Conservation (phyloP, 2,329 filamentous ascomycete species). For the Pseudocercospora fijiensis region DNA sequence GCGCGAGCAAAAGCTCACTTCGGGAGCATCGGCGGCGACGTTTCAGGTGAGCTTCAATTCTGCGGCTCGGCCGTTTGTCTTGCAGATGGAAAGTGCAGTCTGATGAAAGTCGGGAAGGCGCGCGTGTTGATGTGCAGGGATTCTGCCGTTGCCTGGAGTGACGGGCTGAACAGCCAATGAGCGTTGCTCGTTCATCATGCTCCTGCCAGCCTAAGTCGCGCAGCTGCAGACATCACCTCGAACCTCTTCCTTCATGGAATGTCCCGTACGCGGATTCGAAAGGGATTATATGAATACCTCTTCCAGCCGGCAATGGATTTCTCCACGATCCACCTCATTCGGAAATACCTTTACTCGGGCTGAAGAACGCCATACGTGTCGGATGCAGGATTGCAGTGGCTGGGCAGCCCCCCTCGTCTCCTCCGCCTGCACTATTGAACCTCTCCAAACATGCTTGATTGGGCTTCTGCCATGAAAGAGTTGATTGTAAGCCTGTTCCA, state of each 20-base stretch:
- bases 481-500: too few relatives aligned
- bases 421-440: neutral
- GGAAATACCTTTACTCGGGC: neutral
- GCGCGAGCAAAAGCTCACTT: constrained; percentile 4
- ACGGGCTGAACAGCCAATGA: neutral
- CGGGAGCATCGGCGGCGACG: neutral
- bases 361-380: neutral
- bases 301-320: neutral
- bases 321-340: neutral
- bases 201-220: neutral
- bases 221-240: neutral
- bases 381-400: neutral
- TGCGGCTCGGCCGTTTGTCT: neutral
- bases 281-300: neutral
- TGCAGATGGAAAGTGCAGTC: neutral
- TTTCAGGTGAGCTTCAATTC: neutral
- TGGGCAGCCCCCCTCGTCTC: neutral
- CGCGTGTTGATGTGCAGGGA: constrained; percentile 1
- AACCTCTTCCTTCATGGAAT: neutral
- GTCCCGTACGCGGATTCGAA: neutral
- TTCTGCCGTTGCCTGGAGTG: neutral
- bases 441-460: too few relatives aligned
- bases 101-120: neutral
- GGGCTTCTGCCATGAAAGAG: too few relatives aligned
- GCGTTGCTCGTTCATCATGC: neutral